These are phyloP conservation scores for Chlamydomonas sphaeroides DNA, from an alignment of 139 green algal genomes.

Conservation along the genomic window DNA sequence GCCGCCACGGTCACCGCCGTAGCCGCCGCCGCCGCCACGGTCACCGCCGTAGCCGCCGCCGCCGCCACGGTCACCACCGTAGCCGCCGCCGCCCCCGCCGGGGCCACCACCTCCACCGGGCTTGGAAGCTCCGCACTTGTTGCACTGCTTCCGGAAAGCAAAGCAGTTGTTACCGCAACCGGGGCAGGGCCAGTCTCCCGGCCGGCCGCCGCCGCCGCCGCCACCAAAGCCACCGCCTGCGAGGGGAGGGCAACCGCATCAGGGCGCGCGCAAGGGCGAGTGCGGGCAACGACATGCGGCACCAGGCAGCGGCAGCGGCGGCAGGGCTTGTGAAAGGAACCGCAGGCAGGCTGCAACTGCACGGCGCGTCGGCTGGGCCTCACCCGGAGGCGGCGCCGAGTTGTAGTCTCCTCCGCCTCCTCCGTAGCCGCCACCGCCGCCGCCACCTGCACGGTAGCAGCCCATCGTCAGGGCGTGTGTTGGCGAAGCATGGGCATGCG, in stretches of 20 bases:
- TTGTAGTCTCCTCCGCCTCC: no score
- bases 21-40: slow-evolving; percentile 4
- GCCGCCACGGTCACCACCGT: neutral
- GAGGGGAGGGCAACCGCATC: no score
- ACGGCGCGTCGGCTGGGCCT: no score
- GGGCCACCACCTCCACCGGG: slow-evolving; percentile 17
- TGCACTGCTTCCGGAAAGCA: slow-evolving; percentile 71
- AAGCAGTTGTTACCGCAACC: slow-evolving; percentile 82
- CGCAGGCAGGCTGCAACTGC: no score
- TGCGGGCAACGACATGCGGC: no score
- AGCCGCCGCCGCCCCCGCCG: slow-evolving; percentile 27
- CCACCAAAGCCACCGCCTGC: slow-evolving; percentile 44
- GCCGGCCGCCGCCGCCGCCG: slow-evolving; percentile 51
- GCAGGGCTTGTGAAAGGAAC: no score
- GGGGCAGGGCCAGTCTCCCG: slow-evolving; percentile 77
- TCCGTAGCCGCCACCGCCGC: slow-evolving; percentile 4
- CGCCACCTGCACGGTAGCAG: no score
- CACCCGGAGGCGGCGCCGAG: no score
- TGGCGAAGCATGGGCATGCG: no score
- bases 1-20: slow-evolving; percentile 24
- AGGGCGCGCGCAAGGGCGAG: no score
- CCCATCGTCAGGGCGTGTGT: no score
- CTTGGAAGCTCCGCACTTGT: slow-evolving; percentile 75
- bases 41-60: neutral
- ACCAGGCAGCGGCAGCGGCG: no score